A percentile compares a stretch with the other conserved stretches of the same genome.
phyloP scores from a whole-genome alignment of 805 yeast species.

The Wickerhamiella vanderwaltii region DNA sequence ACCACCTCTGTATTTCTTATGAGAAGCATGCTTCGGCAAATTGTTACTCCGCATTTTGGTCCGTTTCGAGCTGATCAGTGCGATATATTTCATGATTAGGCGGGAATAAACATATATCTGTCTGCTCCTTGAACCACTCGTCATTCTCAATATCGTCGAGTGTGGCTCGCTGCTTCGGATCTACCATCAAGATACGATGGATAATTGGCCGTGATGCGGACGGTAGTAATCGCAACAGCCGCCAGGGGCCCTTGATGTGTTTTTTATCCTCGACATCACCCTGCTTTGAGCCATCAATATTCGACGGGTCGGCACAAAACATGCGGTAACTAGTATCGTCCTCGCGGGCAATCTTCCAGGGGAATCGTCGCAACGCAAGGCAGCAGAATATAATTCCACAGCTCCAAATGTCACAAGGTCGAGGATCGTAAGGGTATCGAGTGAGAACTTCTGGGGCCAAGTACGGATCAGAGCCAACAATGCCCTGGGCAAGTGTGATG shows the following conservation, averaged over 20 bases:
- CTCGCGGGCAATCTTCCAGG: slow-evolving; percentile 87
- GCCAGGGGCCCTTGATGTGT: slow-evolving; percentile 52
- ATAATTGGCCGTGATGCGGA: slow-evolving; percentile 49
- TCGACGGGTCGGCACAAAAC: slow-evolving; percentile 31
- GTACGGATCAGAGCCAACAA: slow-evolving; percentile 94
- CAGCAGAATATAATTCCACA: slow-evolving; percentile 86
- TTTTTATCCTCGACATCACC: slow-evolving; percentile 19
- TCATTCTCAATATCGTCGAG: slow-evolving; percentile 46
- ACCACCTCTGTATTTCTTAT: no score
- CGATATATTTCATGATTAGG: slow-evolving; percentile 2
- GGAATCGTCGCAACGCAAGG: slow-evolving; percentile 75
- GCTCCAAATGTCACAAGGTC: slow-evolving; percentile 87
- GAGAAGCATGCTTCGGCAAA: no score
- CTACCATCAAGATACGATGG: slow-evolving; percentile 49
- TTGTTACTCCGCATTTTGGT: no score
- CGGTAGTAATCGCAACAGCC: slow-evolving; percentile 63
- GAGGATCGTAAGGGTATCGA: slow-evolving; percentile 57
- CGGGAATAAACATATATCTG: slow-evolving; percentile 1
- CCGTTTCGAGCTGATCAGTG: slow-evolving; percentile 1
- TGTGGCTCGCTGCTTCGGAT: slow-evolving; percentile 44
- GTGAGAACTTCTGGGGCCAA: slow-evolving; percentile 81
- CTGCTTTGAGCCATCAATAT: slow-evolving; percentile 20
- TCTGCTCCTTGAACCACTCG: slow-evolving; percentile 37
- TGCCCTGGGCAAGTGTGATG: slow-evolving; percentile 60
- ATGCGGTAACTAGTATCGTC: slow-evolving; percentile 64